Percentiles rank a stretch among this genome's conserved stretches.
phyloP scores from a whole-genome alignment of 352 stramenopile genomes.

The Elongisporangium anandrum region DNA sequence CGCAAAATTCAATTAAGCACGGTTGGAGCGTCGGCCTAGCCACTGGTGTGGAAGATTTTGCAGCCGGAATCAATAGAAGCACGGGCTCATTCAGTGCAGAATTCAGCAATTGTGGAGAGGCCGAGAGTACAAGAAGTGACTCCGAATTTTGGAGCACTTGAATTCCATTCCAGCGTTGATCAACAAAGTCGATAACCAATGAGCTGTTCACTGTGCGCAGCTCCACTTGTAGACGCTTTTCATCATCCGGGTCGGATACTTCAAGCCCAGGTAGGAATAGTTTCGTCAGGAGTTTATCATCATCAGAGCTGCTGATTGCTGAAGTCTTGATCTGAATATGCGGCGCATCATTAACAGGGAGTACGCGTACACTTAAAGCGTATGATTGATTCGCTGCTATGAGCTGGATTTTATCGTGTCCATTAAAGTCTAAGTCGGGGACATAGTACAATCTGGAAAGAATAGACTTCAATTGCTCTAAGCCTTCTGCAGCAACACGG shows the following conservation, averaged over 20 bases:
- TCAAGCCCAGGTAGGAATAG: conserved; percentile 27
- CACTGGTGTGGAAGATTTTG: neutral
- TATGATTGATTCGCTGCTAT: conserved; percentile 1
- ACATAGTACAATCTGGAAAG: conserved; percentile 7
- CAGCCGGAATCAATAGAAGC: neutral
- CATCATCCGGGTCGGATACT: conserved; percentile 25
- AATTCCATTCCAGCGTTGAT: conserved; percentile 11
- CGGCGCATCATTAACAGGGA: conserved; percentile 19
- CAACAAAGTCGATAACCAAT: conserved; percentile 15
- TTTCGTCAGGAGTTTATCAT: conserved; percentile 16
- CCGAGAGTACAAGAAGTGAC: conserved; percentile 5
- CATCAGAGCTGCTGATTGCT: conserved; percentile 1
- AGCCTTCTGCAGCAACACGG: neutral
- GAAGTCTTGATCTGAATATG: conserved; percentile 3
- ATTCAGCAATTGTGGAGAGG: neutral
- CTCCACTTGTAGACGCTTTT: conserved; percentile 29
- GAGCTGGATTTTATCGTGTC: conserved; percentile 6
- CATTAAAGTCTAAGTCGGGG: conserved; percentile 8
- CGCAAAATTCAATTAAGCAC: conserved; percentile 17
- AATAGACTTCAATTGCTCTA: neutral
- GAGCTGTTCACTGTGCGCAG: conserved; percentile 21
- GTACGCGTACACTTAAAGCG: conserved; percentile 8
- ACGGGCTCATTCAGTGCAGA: neutral
- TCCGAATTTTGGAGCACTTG: neutral
- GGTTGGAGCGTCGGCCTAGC: neutral